Evolutionary conservation across 1,284 basidiomycete genomes (phyloP), one percentile per base, ranked within the genome.

Genomic region (Lentinus polychrous): DNA sequence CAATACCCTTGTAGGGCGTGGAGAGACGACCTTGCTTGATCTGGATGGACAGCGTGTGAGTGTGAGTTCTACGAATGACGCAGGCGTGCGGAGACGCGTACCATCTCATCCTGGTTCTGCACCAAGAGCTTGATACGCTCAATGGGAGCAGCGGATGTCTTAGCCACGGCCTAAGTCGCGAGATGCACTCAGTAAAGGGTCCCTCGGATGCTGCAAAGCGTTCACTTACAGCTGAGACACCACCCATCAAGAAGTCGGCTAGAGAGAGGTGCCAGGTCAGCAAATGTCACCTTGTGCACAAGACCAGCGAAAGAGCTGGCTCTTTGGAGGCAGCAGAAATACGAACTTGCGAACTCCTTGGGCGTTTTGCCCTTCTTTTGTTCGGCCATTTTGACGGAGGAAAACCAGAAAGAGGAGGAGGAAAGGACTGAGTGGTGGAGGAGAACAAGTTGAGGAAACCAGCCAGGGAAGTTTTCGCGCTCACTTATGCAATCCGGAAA

Each of bases 61-160:
- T 10, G 10, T 27, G 27, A 27, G 27, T 27, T 10, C 27, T 5
- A 27, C 10, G 4, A 10, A 10, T 4, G 27, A 27, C 27, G 64
- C 60, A 68, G 45, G 41, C 53, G 43, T 11, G 24, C 61, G 24
- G 44, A 44, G 48, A 40, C 45, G 48, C 73, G 15, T 24, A 85
- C 86, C 88, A 91, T 91, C 75, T 91, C 88, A 80, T 91, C 88
- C 77, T 97, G 94, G 78, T 97, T 97, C 75, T 97, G 94, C 60
- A 97, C 90, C 67, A 97, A 77, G 65, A 97, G 84, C 85, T 93
- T 98, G 75, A 98, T 94, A 70, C 94, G 93, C 83, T 98, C 94
- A 66, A 98, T 97, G 75, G 95, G 94, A 55, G 94, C 94, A 62
- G 94, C 94, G 60, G 88, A 90, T 56, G 94, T 97, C 83, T 98